Base-by-base conservation (phyloP, 768 basidiomycete species). In the Xerocomus brunneocitrinus region DNA sequence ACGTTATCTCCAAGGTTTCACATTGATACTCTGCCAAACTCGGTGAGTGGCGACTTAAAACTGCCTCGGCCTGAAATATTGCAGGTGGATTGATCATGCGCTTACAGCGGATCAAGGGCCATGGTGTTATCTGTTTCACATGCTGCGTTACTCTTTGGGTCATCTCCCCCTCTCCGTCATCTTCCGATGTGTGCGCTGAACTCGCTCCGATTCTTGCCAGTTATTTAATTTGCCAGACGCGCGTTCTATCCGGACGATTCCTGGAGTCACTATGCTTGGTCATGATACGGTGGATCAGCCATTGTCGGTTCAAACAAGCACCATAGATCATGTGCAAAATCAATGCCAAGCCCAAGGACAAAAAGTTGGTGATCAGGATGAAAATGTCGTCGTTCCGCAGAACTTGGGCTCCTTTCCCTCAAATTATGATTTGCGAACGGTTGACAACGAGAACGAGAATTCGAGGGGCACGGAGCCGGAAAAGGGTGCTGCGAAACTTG, bases 401-500 rank as follows among this genome's bases (percentile, higher is more conserved):
- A 24, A 9, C n/a, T 13, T 41, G 1, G 14, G 12, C 34, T 30
- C 31, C 5, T 24, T 32, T 4, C 36, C 50, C 1, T 28, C 53
- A 4, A 30, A 31, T 10, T 8, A 12, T 3, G 56, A 42, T 36
- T 34, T 28, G 34, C 43, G 31, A 8, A 66, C 55, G 2, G 48
- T 63, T 25, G 50, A 55, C 1, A 52, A 55, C 7, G 47, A 49
- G 16, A 49, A 16, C 4, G 48, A 40, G 8, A 5, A 7, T 25
- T 34, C 39, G 14, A 30, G 28, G 4, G 5, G 2, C 35, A 44
- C 35, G 32, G 53, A 42, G 24, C 19, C 27, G 19, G 64, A 68
- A 42, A 64, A 66, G 8, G 24, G 8, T 16, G 7, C 6, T 13
- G 27, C 19, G 0, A 25, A 45, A 8, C 39, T 49, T 30, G 54